phyloP scores from a whole-genome alignment of 805 yeast species.

The Limtongia smithiae region DNA sequence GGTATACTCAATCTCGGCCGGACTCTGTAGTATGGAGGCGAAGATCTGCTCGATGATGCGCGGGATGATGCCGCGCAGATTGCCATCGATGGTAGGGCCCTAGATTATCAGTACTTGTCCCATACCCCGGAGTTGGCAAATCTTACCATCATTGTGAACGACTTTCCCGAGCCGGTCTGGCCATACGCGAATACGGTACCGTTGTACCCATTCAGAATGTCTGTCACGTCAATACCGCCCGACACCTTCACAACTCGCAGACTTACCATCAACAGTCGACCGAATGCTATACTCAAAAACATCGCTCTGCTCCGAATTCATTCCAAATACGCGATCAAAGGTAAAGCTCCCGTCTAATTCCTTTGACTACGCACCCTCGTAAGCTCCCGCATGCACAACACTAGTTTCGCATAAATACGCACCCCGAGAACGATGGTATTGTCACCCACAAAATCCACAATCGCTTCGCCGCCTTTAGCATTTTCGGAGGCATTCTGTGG shows the following conservation, averaged over 20 bases:
- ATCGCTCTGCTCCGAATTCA: conserved; percentile 50
- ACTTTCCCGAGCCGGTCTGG: conserved; percentile 74
- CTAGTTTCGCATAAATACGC: background rate
- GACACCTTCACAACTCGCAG: background rate
- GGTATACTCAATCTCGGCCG: conserved; percentile 55
- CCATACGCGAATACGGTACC: conserved; percentile 78
- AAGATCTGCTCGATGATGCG: conserved; percentile 67
- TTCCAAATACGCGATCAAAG: conserved; percentile 63
- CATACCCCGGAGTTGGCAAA: background rate
- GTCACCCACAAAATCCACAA: conserved; percentile 31
- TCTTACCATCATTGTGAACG: conserved; percentile 61
- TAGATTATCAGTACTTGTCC: background rate
- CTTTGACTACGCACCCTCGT: conserved; percentile 9
- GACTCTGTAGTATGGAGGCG: conserved; percentile 46
- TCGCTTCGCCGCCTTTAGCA: conserved; percentile 21
- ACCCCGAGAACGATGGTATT: conserved; percentile 33
- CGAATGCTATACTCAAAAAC: conserved; percentile 57
- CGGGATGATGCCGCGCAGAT: conserved; percentile 65
- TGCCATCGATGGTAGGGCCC: conserved; percentile 47
- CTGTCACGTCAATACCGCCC: too few species aligned
- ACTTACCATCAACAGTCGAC: conserved; percentile 52
- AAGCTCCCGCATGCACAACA: background rate
- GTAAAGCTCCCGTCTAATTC: conserved; percentile 42
- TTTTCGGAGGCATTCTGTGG: conserved; percentile 48
- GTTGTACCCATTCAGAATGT: conserved; percentile 69